Base-by-base conservation (phyloP, 805 yeast species). In the Peterozyma toletana region DNA sequence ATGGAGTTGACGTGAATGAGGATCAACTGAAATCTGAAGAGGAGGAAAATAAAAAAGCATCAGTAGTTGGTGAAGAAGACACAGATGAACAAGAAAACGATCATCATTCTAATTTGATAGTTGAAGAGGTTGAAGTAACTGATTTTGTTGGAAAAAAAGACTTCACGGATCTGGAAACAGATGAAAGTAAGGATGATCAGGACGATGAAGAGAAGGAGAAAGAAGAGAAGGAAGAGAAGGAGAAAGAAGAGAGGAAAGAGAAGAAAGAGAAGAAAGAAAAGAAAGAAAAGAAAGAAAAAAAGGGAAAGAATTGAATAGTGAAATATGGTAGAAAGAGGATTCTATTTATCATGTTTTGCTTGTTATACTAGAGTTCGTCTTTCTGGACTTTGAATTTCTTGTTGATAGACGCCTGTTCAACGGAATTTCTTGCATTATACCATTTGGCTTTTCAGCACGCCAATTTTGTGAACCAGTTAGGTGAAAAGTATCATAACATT, bases 91-190 rank as follows among this genome's bases (percentile, higher is more conserved):
- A 47, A 10, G 43, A 39, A 29, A 45, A 47, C 35, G 33, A 21
- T 17, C 38, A 34, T 3, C 29, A 39, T 7, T 37, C 21, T 36
- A 67, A 66, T 46, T 54, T 71, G 43, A 61, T 71, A 6, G 58
- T 70, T 15, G 74, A 70, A 38, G 66, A 66, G 41, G 71, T 70
- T 10, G 71, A 71, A 53, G 75, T 70, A 3, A 51, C 59, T 1
- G 68, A 64, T 30, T 60, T 53, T 47, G 52, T 60, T 5, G 57
- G 47, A 5, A 53, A 50, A 11, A 62, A 55, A 18, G 67, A 63
- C 14, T 55, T 51, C 37, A 54, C 53, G 29, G 51, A 45, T 15
- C 41, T 34, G 9, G 48, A 40, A 10, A 42, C 37, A 4, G 44
- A 50, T 7, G 48, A 47, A 5, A 48, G 45, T 17, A 43, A 30